Evolutionary conservation across 176 grass and related monocot genomes (phyloP).

Genomic region (Rhynchospora tenuis): DNA sequence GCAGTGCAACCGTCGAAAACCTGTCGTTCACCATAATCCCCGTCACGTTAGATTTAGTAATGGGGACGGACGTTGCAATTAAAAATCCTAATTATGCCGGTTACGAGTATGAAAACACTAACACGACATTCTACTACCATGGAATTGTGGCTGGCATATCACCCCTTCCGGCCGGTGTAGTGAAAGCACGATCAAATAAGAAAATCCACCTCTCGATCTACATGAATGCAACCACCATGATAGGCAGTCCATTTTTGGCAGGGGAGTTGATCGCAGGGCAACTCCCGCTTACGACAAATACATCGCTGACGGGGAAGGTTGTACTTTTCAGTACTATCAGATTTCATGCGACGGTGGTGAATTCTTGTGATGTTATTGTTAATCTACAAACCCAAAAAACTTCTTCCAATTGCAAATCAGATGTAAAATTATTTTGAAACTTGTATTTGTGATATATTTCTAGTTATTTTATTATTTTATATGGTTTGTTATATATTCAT

Average conservation of each 20-base stretch:
- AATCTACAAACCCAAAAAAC: neutral
- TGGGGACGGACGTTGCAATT: constrained; percentile 32
- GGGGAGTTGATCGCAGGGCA: neutral
- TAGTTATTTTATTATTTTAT: neutral
- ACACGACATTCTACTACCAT: constrained; percentile 47
- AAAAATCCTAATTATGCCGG: constrained; percentile 49
- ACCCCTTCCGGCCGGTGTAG: constrained; percentile 28
- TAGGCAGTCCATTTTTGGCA: neutral
- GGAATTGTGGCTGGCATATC: constrained; percentile 32
- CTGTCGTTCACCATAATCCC: constrained; percentile 13
- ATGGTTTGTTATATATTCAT: neutral
- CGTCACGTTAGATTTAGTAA: constrained; percentile 17
- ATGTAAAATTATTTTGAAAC: neutral
- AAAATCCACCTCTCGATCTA: neutral
- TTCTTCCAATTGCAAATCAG: neutral
- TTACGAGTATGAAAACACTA: constrained; percentile 34
- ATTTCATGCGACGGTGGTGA: neutral
- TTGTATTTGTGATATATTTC: neutral
- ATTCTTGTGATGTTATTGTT: neutral
- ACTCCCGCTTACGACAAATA: neutral
- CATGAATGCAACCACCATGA: neutral
- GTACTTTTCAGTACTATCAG: neutral
- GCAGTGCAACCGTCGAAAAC: constrained; percentile 18
- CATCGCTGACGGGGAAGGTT: neutral
- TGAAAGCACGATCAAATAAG: constrained; percentile 21